A percentile compares a stretch with the other conserved stretches of the same genome.
Conservation (phyloP, 1,284 basidiomycete genomes). For the Amylostereum chailletii region DNA sequence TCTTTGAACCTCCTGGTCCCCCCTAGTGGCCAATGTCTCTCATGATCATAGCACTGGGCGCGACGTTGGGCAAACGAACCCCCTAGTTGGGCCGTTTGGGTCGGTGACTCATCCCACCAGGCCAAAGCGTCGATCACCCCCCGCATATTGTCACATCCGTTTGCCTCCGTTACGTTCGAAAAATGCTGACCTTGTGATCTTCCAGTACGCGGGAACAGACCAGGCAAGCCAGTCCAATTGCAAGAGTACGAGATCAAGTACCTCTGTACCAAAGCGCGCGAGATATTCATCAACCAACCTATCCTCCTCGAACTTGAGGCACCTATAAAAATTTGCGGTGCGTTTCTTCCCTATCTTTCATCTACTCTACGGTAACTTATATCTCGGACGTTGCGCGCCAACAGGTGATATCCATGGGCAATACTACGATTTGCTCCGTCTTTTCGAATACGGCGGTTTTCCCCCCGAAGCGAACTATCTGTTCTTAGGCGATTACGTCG, state of each 20-base stretch:
- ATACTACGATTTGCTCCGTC: conserved; percentile 89
- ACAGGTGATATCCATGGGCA: conserved; percentile 91
- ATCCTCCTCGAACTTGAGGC: conserved; percentile 91
- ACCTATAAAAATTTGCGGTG: conserved; percentile 96
- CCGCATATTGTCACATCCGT: too few species aligned
- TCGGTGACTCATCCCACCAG: too few species aligned
- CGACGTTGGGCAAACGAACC: too few species aligned
- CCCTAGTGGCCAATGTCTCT: too few species aligned
- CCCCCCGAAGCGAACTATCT: conserved; percentile 95
- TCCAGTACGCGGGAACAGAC: conserved; percentile 86
- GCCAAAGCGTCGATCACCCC: too few species aligned
- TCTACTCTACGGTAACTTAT: background rate
- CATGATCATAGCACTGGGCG: too few species aligned
- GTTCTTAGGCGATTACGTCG: conserved; percentile 93
- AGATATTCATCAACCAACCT: conserved; percentile 95
- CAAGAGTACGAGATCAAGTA: conserved; percentile 97
- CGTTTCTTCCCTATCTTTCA: conserved; percentile 24
- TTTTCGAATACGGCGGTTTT: conserved; percentile 94
- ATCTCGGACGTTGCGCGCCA: background rate
- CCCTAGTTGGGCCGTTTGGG: too few species aligned
- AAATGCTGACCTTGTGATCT: conserved; percentile 4
- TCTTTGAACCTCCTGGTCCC: too few species aligned
- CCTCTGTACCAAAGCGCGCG: conserved; percentile 88
- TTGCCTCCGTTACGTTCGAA: too few species aligned
- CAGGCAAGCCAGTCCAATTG: conserved; percentile 89